Evolutionary conservation across 257 asterid species (phyloP).

Genomic region (Plantago major): DNA sequence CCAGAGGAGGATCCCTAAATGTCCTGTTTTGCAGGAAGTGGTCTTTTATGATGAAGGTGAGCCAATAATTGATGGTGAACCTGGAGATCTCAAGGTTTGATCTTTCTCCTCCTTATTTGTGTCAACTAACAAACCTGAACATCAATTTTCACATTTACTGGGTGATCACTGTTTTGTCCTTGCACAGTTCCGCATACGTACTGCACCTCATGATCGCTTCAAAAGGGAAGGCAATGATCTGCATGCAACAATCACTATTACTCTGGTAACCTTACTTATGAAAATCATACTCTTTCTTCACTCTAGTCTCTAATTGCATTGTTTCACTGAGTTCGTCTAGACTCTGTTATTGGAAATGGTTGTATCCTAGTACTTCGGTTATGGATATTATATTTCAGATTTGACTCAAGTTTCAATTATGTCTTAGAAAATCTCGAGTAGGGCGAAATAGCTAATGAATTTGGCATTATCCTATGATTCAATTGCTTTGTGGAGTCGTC

Average conservation of each 20-base stretch:
- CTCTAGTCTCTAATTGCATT: too few species aligned
- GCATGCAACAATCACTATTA: constrained; percentile 69
- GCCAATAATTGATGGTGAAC: constrained; percentile 90
- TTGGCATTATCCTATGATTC: too few species aligned
- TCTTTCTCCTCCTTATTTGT: constrained; percentile 13
- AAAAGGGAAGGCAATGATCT: constrained; percentile 88
- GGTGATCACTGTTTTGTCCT: constrained; percentile 2
- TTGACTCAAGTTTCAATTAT: too few species aligned
- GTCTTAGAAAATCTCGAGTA: too few species aligned
- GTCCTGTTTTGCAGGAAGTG: constrained; percentile 58
- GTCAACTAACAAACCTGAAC: background rate
- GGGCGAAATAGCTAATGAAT: too few species aligned
- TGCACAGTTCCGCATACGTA: constrained; percentile 74
- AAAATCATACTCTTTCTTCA: background rate
- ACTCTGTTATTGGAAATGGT: too few species aligned
- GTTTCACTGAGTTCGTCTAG: too few species aligned
- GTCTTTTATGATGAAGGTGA: constrained; percentile 94
- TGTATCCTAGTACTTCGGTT: background rate
- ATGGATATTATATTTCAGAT: too few species aligned
- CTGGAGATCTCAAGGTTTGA: constrained; percentile 92
- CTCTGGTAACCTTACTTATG: constrained; percentile 52
- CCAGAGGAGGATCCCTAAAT: constrained; percentile 5
- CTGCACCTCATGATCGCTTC: constrained; percentile 88
- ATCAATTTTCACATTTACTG: constrained; percentile 8
- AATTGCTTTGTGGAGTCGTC: too few species aligned